These are phyloP conservation scores for Venturia oleaginea DNA, from an alignment of 2,329 filamentous ascomycete genomes.

Conservation along the genomic window DNA sequence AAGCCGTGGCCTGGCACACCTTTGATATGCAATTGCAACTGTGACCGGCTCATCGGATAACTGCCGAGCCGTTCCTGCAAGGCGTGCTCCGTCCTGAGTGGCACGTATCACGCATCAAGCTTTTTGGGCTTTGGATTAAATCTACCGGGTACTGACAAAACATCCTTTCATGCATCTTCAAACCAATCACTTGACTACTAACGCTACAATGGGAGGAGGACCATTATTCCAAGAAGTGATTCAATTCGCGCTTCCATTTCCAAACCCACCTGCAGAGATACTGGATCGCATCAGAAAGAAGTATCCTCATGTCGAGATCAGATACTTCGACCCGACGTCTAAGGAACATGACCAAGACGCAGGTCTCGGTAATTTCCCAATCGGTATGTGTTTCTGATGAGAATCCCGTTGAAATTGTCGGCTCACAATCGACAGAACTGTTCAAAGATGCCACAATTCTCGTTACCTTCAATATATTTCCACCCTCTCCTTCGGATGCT, in stretches of 20 bases:
- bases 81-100: background rate
- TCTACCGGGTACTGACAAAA: background rate
- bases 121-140: too few species aligned
- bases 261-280: slow-evolving; percentile 25
- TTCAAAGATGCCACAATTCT: slow-evolving; percentile 38
- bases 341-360: background rate
- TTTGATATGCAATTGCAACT: background rate
- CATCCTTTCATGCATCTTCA: too few species aligned
- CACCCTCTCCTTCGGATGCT: slow-evolving; percentile 26
- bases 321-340: slow-evolving; percentile 26
- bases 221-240: slow-evolving; percentile 31
- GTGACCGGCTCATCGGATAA: background rate
- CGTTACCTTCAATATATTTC: slow-evolving; percentile 39
- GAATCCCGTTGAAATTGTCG: background rate
- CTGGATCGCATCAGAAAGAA: slow-evolving; percentile 31
- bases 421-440: slow-evolving; percentile 22
- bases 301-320: slow-evolving; percentile 39
- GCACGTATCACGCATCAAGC: background rate
- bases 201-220: slow-evolving; percentile 37
- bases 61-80: background rate
- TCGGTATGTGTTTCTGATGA: background rate
- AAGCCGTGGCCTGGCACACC: too few species aligned
- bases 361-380: background rate
- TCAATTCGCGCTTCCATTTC: slow-evolving; percentile 34
- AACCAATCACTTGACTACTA: background rate